A percentile compares a stretch with the other conserved stretches of the same genome.
Evolutionary conservation across 345 rosid genomes (phyloP).

Genomic region (Firmiana major): DNA sequence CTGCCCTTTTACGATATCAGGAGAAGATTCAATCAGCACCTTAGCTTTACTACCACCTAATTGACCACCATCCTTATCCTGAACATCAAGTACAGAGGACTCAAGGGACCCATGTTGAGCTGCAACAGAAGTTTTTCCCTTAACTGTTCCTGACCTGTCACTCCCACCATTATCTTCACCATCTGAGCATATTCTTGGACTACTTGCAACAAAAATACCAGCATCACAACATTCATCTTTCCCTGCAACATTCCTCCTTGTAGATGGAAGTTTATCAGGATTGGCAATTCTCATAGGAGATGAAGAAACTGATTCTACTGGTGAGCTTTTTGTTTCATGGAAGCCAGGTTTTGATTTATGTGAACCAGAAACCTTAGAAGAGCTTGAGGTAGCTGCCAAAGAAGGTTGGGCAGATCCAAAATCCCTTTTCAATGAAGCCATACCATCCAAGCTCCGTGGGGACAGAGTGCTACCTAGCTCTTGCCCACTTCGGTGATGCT

Average conservation of each 20-base stretch:
- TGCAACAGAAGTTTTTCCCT: constrained; percentile 29
- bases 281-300: constrained; percentile 63
- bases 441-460: constrained; percentile 39
- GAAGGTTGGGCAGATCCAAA: constrained; percentile 46
- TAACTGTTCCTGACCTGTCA: constrained; percentile 49
- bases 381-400: constrained; percentile 79
- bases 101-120: constrained; percentile 40
- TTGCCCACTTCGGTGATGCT: constrained; percentile 34
- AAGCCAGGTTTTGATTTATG: constrained; percentile 45
- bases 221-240: constrained; percentile 43
- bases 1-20: constrained; percentile 32
- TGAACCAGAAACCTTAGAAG: constrained; percentile 89
- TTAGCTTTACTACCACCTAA: constrained; percentile 42
- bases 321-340: constrained; percentile 72
- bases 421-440: constrained; percentile 50
- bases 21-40: constrained; percentile 37
- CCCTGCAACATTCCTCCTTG: constrained; percentile 31
- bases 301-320: constrained; percentile 84
- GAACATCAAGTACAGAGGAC: constrained; percentile 42
- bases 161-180: constrained; percentile 63
- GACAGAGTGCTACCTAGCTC: constrained; percentile 33
- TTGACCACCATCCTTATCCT: constrained; percentile 37
- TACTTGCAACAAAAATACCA: constrained; percentile 36
- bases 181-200: constrained; percentile 46
- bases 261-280: constrained; percentile 38